A percentile compares a stretch with the other conserved stretches of the same genome.
phyloP scores from a whole-genome alignment of 2,329 filamentous ascomycete genomes.

The Trichophyton simii region DNA sequence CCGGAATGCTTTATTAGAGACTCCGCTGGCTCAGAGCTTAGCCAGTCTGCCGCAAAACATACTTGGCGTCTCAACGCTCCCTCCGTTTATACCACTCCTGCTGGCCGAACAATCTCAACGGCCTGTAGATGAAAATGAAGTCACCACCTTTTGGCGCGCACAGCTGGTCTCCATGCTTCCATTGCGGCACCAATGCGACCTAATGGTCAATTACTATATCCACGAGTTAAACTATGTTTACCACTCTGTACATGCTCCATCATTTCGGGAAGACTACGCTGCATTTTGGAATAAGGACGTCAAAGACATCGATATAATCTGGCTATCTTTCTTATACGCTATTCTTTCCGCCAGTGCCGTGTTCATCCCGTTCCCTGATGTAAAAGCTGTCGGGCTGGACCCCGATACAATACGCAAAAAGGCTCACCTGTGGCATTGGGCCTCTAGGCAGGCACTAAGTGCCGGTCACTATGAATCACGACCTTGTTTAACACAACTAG shows the following conservation, averaged over 20 bases:
- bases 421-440: constrained; percentile 20
- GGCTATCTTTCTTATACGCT: constrained; percentile 21
- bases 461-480: constrained; percentile 20
- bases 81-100: background rate
- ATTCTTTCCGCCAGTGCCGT: constrained; percentile 22
- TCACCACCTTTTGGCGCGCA: constrained; percentile 16
- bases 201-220: constrained; percentile 20
- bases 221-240: constrained; percentile 24
- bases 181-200: constrained; percentile 16
- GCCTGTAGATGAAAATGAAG: constrained; percentile 6
- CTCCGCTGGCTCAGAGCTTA: background rate
- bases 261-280: constrained; percentile 18
- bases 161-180: constrained; percentile 15
- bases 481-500: constrained; percentile 19
- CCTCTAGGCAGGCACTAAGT: constrained; percentile 20
- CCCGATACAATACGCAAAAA: constrained; percentile 13
- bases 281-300: constrained; percentile 18
- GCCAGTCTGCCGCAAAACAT: background rate
- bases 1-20: background rate
- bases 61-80: background rate
- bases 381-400: constrained; percentile 16
- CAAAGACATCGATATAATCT: constrained; percentile 21
- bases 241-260: constrained; percentile 18
- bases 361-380: constrained; percentile 17
- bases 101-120: background rate